These are phyloP conservation scores for Leavenworthia alabamica DNA, from an alignment of 345 rosid species.

Conservation along the genomic window DNA sequence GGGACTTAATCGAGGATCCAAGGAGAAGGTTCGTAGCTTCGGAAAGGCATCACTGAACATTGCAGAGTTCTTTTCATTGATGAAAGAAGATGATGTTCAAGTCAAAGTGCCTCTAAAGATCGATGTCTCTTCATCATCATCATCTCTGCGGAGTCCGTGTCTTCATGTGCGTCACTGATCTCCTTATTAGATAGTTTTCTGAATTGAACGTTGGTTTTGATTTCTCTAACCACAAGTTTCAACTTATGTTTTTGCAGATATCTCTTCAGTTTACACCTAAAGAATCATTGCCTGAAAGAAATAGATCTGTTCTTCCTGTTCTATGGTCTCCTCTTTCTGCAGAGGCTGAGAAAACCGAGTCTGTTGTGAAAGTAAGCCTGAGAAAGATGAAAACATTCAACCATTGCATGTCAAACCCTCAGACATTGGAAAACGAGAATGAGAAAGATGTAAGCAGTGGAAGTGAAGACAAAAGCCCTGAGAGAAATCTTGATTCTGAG, in stretches of 20 bases:
- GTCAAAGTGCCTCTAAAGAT: too few species aligned
- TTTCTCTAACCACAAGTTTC: slow-evolving; percentile 19
- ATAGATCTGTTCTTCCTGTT: slow-evolving; percentile 34
- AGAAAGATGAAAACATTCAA: slow-evolving; percentile 80
- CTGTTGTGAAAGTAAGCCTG: slow-evolving; percentile 83
- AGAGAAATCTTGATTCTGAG: slow-evolving; percentile 68
- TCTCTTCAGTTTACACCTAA: slow-evolving; percentile 34
- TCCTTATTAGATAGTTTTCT: too few species aligned
- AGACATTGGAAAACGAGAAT: slow-evolving; percentile 41
- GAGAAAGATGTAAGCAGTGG: slow-evolving; percentile 37
- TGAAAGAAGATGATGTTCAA: too few species aligned
- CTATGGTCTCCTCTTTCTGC: slow-evolving; percentile 44
- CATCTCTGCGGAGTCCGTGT: too few species aligned
- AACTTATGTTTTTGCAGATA: slow-evolving; percentile 34
- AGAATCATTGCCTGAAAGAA: slow-evolving; percentile 27
- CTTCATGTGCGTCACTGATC: too few species aligned
- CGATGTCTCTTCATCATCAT: too few species aligned
- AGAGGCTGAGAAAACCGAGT: slow-evolving; percentile 70
- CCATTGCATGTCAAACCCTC: slow-evolving; percentile 56
- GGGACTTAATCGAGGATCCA: too few species aligned
- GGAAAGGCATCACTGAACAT: too few species aligned
- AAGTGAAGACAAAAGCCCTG: slow-evolving; percentile 55
- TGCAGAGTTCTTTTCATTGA: too few species aligned
- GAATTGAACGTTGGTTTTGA: too few species aligned
- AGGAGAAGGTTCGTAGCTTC: too few species aligned